Percentiles rank a stretch among this genome's conserved stretches.
Evolutionary conservation across 1,284 basidiomycete genomes (phyloP).

Genomic region (Singerocomus rubriflavus): DNA sequence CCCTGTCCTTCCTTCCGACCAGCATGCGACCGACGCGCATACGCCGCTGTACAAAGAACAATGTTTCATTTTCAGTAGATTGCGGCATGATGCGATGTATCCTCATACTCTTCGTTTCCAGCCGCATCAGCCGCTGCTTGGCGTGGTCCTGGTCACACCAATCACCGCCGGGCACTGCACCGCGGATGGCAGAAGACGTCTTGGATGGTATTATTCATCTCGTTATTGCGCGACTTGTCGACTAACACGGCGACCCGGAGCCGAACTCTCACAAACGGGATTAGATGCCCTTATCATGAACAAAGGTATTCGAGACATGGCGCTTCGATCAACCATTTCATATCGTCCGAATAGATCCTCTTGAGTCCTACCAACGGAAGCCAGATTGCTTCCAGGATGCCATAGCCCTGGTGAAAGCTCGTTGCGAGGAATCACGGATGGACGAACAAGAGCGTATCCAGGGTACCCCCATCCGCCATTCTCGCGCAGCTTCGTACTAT

Average conservation of each 20-base stretch:
- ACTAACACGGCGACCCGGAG: slow-evolving; percentile 18
- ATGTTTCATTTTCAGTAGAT: slow-evolving; percentile 2
- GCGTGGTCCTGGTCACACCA: slow-evolving; percentile 32
- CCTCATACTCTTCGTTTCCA: slow-evolving; percentile 14
- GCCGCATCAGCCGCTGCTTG: slow-evolving; percentile 9
- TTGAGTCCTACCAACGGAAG: slow-evolving; percentile 33
- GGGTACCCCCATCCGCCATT: slow-evolving; percentile 31
- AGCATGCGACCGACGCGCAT: background rate
- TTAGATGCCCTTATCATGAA: slow-evolving; percentile 17
- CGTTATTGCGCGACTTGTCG: slow-evolving; percentile 6
- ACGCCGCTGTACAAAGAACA: slow-evolving; percentile 2
- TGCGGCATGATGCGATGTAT: slow-evolving; percentile 8
- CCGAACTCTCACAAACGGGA: slow-evolving; percentile 17
- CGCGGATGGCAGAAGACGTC: slow-evolving; percentile 3
- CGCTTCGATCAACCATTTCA: slow-evolving; percentile 13
- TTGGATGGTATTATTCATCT: slow-evolving; percentile 24
- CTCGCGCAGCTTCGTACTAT: slow-evolving; percentile 2
- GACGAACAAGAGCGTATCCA: slow-evolving; percentile 57
- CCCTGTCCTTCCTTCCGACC: background rate
- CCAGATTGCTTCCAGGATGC: slow-evolving; percentile 65
- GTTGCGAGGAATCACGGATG: slow-evolving; percentile 57
- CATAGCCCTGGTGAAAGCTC: slow-evolving; percentile 43
- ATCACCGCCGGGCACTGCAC: slow-evolving; percentile 19
- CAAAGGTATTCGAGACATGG: slow-evolving; percentile 20
- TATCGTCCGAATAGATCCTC: slow-evolving; percentile 15